These are phyloP conservation scores for Strombidium stylifer DNA, from an alignment of 73 alveolate species.

Conservation along the genomic window DNA sequence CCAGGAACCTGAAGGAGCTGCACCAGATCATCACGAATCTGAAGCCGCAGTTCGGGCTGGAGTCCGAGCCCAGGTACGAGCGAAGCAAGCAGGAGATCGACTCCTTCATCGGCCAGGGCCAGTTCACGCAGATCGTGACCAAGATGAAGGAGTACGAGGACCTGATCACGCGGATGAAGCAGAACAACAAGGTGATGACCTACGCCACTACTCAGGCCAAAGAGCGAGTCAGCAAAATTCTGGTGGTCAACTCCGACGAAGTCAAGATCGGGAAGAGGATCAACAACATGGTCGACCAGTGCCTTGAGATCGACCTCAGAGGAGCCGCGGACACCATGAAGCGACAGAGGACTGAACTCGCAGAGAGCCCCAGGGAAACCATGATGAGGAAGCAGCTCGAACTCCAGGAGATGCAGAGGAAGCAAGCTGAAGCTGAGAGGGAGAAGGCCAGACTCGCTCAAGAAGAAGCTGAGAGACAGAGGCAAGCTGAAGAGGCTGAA, in stretches of 20 bases:
- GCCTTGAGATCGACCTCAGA: constrained; percentile 37
- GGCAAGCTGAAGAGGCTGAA: neutral
- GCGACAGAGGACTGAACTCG: too few relatives aligned
- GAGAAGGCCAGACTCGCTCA: neutral
- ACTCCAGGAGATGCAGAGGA: too few relatives aligned
- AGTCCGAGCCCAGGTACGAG: constrained; percentile 12
- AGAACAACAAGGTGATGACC: constrained; percentile 4
- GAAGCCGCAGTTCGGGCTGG: constrained; percentile 15
- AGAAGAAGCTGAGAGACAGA: neutral
- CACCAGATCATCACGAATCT: neutral
- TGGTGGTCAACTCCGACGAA: neutral
- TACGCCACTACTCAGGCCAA: constrained; percentile 12
- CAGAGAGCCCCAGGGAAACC: too few relatives aligned
- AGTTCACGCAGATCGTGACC: constrained; percentile 6
- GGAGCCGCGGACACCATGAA: constrained; percentile 1
- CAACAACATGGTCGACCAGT: constrained; percentile 13
- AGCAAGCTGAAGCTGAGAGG: too few relatives aligned
- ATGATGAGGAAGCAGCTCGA: too few relatives aligned
- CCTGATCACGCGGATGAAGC: constrained; percentile 6
- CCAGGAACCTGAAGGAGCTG: constrained; percentile 22
- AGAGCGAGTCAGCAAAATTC: constrained; percentile 7
- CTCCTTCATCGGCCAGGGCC: constrained; percentile 1
- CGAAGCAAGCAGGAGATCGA: constrained; percentile 18
- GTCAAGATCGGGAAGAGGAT: constrained; percentile 17
- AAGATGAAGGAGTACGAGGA: constrained; percentile 7